Percentiles rank a stretch among this genome's conserved stretches.
Conservation (phyloP, 257 asterid species). For the Capsicum rhomboideum region DNA sequence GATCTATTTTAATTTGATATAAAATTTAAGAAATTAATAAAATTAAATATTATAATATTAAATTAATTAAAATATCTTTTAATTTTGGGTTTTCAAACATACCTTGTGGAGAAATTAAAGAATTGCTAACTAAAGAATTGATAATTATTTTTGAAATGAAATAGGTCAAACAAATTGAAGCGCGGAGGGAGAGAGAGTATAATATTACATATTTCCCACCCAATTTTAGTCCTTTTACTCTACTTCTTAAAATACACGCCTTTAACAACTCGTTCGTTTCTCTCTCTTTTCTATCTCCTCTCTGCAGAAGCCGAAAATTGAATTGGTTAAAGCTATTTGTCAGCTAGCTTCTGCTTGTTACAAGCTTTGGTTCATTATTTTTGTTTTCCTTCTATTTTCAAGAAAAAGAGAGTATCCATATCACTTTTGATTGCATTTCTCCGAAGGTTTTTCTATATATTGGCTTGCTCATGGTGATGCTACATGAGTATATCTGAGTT, state of each 20-base stretch:
- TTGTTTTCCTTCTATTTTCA: background rate
- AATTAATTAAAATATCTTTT: too few species aligned
- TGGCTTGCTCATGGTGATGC: background rate
- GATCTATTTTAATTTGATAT: too few species aligned
- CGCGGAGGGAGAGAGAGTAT: too few species aligned
- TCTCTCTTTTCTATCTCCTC: background rate
- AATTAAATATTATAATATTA: too few species aligned
- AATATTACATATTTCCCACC: conserved; percentile 10
- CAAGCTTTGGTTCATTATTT: background rate
- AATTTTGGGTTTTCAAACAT: too few species aligned
- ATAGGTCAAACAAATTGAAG: too few species aligned
- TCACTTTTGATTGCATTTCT: background rate
- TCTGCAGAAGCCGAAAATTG: background rate
- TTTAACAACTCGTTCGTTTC: background rate
- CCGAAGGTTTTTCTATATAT: background rate
- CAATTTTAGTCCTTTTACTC: background rate
- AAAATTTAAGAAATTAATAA: too few species aligned
- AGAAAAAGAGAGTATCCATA: background rate
- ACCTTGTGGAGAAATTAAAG: too few species aligned
- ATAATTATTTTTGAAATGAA: too few species aligned
- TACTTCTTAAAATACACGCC: conserved; percentile 10
- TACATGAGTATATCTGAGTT: background rate
- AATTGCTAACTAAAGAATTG: too few species aligned
- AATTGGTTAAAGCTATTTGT: background rate
- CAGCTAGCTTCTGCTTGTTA: background rate